phyloP scores from a whole-genome alignment of 2,329 filamentous ascomycete species.

The Fonsecaea multimorphosa region DNA sequence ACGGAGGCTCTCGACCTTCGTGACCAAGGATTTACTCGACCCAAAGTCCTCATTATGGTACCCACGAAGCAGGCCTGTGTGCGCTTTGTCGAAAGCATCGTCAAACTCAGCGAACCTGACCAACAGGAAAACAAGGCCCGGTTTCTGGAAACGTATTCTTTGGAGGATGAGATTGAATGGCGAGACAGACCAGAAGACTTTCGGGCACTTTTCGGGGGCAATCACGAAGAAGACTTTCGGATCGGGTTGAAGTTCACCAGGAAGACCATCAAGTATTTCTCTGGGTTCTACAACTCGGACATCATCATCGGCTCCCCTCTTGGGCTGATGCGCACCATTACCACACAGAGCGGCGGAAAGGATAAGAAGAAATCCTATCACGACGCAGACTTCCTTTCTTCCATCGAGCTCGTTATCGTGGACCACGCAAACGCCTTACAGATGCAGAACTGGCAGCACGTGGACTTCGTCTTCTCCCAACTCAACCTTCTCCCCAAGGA shows the following conservation, averaged over 20 bases:
- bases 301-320: conserved; percentile 91
- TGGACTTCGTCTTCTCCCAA: conserved; percentile 88
- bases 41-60: conserved; percentile 88
- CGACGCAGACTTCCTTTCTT: conserved; percentile 87
- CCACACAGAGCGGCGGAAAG: conserved; percentile 59
- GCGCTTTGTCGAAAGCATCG: conserved; percentile 77
- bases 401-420: conserved; percentile 86
- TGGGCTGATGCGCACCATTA: conserved; percentile 87
- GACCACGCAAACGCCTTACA: conserved; percentile 92
- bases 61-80: conserved; percentile 88
- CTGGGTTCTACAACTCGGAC: conserved; percentile 95
- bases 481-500: conserved; percentile 90
- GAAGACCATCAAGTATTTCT: conserved; percentile 93
- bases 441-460: conserved; percentile 99
- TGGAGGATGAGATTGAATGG: conserved; percentile 68
- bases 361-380: conserved; percentile 65
- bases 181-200: conserved; percentile 84
- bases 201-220: conserved; percentile 85
- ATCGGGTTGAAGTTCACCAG: conserved; percentile 96
- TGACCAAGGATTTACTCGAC: conserved; percentile 94
- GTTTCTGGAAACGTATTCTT: conserved; percentile 82
- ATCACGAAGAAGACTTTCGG: conserved; percentile 96
- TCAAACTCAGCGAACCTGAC: conserved; percentile 76
- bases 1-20: conserved; percentile 72
- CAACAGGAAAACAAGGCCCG: conserved; percentile 95